Conservation (phyloP, 129 eudicot species). For the carrot (Daucus carota) region DH1_v3.0 NC_030387.2:27442001-27442500, state of each 20-base stretch:
- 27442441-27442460: constrained; percentile 41
- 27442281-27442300: constrained; percentile 97
- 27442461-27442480: constrained; percentile 60
- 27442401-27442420: constrained; percentile 79
- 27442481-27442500: constrained; percentile 73
- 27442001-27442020: constrained; percentile 89
- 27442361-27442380: constrained; percentile 42
- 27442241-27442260: constrained; percentile 35
- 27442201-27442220: constrained; percentile 49
- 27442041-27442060: constrained; percentile 65
- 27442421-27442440: constrained; percentile 48
- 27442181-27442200: constrained; percentile 28
- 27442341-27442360: constrained; percentile 71
- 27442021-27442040: constrained; percentile 62
- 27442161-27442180: constrained; percentile 37
- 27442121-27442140: constrained; percentile 55
- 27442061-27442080: constrained; percentile 36
- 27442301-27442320: constrained; percentile 83
- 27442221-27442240: constrained; percentile 51
- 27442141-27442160: constrained; percentile 43
- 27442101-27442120: constrained; percentile 64
- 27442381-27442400: constrained; percentile 56
- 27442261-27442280: constrained; percentile 77
- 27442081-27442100: constrained; percentile 44
- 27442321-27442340: constrained; percentile 62